phyloP scores from a whole-genome alignment of 2,329 filamentous ascomycete genomes.

The Pseudogymnoascus destructans region DNA sequence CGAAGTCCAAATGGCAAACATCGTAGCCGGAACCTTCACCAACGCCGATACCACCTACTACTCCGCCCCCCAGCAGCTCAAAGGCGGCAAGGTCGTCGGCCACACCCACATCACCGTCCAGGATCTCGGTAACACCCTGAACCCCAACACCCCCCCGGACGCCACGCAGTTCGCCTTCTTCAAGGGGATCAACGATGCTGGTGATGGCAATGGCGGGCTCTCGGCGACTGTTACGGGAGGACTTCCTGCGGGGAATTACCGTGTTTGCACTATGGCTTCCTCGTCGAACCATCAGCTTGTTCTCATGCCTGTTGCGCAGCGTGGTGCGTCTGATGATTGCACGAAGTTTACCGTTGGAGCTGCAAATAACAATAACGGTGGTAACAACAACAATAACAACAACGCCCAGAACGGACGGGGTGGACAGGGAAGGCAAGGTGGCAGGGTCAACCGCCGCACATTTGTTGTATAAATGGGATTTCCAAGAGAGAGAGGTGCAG shows the following conservation, averaged over 20 bases:
- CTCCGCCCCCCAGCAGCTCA: constrained; percentile 27
- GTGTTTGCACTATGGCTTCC: constrained; percentile 33
- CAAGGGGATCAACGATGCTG: constrained; percentile 31
- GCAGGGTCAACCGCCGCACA: background rate
- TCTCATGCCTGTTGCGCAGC: constrained; percentile 33
- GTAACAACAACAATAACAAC: constrained; percentile 16
- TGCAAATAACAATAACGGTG: constrained; percentile 14
- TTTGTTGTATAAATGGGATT: background rate
- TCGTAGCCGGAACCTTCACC: constrained; percentile 29
- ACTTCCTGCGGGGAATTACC: constrained; percentile 31
- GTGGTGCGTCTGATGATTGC: constrained; percentile 34
- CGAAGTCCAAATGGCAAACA: constrained; percentile 25
- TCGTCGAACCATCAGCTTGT: constrained; percentile 33
- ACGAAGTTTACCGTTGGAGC: constrained; percentile 30
- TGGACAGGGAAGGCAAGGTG: background rate
- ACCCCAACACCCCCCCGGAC: constrained; percentile 23
- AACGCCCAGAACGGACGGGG: background rate
- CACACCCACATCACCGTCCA: constrained; percentile 31
- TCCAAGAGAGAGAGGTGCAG: background rate
- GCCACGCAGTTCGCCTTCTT: constrained; percentile 29
- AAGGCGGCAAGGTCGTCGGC: constrained; percentile 26
- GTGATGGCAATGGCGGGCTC: constrained; percentile 29
- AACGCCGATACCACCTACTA: constrained; percentile 30
- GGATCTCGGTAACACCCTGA: constrained; percentile 25
- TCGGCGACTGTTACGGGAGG: constrained; percentile 28